Evolutionary conservation across 1,284 basidiomycete genomes (phyloP), one percentile per base, ranked within the genome.

Genomic region (Ganoderma multipileum): DNA sequence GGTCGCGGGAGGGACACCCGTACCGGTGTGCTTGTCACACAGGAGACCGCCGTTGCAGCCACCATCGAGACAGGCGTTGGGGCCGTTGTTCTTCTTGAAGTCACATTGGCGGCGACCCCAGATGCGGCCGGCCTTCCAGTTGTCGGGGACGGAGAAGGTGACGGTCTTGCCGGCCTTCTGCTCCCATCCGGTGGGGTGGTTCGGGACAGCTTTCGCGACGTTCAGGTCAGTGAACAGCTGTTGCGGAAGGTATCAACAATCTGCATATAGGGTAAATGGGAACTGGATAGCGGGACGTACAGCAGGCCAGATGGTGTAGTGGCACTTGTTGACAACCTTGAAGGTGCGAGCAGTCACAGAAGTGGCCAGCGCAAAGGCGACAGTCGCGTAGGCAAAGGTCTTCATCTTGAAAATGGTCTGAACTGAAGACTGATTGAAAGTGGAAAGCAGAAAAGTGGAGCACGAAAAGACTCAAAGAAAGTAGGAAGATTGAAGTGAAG

Each of bases 41-140:
- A 77, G 67, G 3, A 87, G 78, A 52, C 86, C 86, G 38, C 86
- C 83, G 66, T 83, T 83, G 75, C 83, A 85, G 26, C 83, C 83
- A 64, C 85, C 85, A 61, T 80, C 79, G 7, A 80, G 68, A 72
- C 85, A 87, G 23, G 79, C 78, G 64, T 78, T 82, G 1, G 84
- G 80, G 11, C 81, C 83, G 2, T 80, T 78, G 73, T 80, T 81
- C 41, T 68, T 74, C 67, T 67, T 65, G 69, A 87, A 86, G 71
- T 85, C 76, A 71, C 85, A 86, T 69, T 81, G 75, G 52, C 82
- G 82, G 60, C 85, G 83, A 58, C 76, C 84, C 81, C 81, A 83
- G 69, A 83, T 83, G 64, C 81, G 79, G 33, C 81, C 81, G 1
- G 81, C 77, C 54, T 74, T 74, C 81, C 81, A 83, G 73, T 81